Conservation (phyloP, 164 flowering plant genomes). For the Dillenia turbinata region DNA sequence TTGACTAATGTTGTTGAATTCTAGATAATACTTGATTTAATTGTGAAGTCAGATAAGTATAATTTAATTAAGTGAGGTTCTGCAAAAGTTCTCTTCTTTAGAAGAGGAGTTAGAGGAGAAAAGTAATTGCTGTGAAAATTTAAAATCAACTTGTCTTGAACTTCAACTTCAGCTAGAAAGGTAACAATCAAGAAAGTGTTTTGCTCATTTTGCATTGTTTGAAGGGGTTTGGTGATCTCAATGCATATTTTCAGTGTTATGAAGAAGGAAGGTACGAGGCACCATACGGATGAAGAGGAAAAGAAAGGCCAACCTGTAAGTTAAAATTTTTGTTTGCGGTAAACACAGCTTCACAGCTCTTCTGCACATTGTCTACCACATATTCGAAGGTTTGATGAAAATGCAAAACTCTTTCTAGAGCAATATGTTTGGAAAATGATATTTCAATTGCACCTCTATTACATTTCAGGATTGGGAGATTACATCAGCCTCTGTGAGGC, state of each 20-base stretch:
- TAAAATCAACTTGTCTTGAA: slow-evolving; percentile 79
- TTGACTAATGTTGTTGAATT: too few species aligned
- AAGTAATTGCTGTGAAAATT: slow-evolving; percentile 57
- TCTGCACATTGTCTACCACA: too few species aligned
- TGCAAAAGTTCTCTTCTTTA: slow-evolving; percentile 57
- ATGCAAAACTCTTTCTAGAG: too few species aligned
- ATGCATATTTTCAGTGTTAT: slow-evolving; percentile 31
- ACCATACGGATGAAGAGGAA: slow-evolving; percentile 24
- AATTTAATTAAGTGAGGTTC: slow-evolving; percentile 53
- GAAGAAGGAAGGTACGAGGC: slow-evolving; percentile 30
- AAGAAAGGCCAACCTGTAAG: slow-evolving; percentile 54
- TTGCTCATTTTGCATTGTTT: neutral
- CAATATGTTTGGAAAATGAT: too few species aligned
- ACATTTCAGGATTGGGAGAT: slow-evolving; percentile 71
- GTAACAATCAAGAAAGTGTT: slow-evolving; percentile 26
- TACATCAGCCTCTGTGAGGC: slow-evolving; percentile 61
- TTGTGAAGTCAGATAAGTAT: too few species aligned
- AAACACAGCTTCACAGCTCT: too few species aligned
- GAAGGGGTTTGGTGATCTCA: too few species aligned
- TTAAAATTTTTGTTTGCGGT: neutral
- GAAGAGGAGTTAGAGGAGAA: slow-evolving; percentile 77
- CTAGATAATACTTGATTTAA: too few species aligned
- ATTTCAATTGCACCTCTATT: too few species aligned
- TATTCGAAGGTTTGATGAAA: too few species aligned
- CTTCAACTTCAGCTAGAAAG: slow-evolving; percentile 87